Evolutionary conservation across 306 rosid genomes (phyloP), one percentile per base, ranked within the genome.

Genomic region (Vicia sativa): DNA sequence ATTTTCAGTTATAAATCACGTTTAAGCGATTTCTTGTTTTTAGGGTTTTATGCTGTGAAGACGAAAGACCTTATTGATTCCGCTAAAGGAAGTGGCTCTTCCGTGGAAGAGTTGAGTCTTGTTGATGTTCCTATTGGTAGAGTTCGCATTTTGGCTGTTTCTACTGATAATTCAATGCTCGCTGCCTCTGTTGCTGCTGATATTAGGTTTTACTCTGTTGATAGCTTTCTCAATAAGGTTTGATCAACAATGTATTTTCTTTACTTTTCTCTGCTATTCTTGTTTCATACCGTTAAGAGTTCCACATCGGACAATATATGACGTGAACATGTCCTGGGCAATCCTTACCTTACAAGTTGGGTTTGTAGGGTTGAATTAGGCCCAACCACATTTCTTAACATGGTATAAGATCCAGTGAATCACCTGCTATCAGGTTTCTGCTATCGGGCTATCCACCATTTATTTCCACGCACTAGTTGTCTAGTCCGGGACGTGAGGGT

Each of bases 1-100:
- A 19, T 14, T 18, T 12, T 14, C 45, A 46, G 35, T 23, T 46
- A 2, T 0, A 6, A 34, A 28, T 55, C 31, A 11, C 4, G 62
- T 55, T 55, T 55, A 26, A 55, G 19, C 16, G 4, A 7, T 55
- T 65, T 65, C 26, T 42, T 6, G 9, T 37, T 50, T 71, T 45
- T 70, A 91, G 98, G 96, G 59, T 89, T 92, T 75, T 84, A 73
- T 26, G 90, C 83, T 65, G 93, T 69, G 39, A 87, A 73, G 79
- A 93, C 90, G 9, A 66, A 76, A 39, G 96, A 90, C 44, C 84
- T 88, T 19, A 78, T 86, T 63, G 96, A 74, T 80, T 85, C 89
- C 0, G 93, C 93, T 0, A 57, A 77, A 34, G 86, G 91, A 16
- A 75, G 43, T 43, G 79, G 82, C 65, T 65, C 86, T 68, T 74